These are phyloP conservation scores for Arthrobotrys conoides DNA, from an alignment of 2,329 filamentous ascomycete species.

Conservation along the genomic window DNA sequence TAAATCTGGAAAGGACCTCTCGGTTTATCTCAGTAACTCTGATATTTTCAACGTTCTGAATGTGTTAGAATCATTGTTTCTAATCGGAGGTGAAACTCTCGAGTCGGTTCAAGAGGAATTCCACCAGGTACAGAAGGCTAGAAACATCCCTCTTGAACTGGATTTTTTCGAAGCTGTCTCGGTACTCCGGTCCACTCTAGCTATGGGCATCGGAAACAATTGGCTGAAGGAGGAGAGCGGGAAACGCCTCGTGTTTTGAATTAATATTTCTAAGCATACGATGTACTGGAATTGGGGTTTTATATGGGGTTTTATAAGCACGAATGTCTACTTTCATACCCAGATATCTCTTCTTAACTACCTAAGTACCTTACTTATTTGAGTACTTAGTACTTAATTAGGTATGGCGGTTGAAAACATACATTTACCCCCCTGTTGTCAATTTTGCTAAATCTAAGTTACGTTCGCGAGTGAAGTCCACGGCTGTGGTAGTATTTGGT, in stretches of 20 bases:
- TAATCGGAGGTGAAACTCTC: constrained; percentile 50
- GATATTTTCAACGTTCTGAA: constrained; percentile 50
- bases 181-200: constrained; percentile 29
- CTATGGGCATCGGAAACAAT: constrained; percentile 26
- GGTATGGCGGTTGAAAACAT: no score
- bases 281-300: background rate
- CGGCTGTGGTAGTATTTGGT: no score
- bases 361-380: no score
- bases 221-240: constrained; percentile 46
- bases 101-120: constrained; percentile 53
- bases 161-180: constrained; percentile 52
- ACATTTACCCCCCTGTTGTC: no score
- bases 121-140: constrained; percentile 7
- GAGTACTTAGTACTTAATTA: no score
- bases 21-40: constrained; percentile 21
- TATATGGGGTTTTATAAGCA: background rate
- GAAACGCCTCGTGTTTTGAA: constrained; percentile 51
- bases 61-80: constrained; percentile 46
- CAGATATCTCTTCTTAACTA: no score
- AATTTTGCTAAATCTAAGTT: no score
- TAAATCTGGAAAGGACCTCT: constrained; percentile 9
- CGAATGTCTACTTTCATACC: no score
- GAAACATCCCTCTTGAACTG: constrained; percentile 13
- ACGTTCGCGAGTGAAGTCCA: no score
- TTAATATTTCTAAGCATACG: background rate